A percentile compares a stretch with the other conserved stretches of the same genome.
These are phyloP conservation scores for Phytophthora pinifolia DNA, from an alignment of 352 stramenopile genomes.

Conservation along the genomic window DNA sequence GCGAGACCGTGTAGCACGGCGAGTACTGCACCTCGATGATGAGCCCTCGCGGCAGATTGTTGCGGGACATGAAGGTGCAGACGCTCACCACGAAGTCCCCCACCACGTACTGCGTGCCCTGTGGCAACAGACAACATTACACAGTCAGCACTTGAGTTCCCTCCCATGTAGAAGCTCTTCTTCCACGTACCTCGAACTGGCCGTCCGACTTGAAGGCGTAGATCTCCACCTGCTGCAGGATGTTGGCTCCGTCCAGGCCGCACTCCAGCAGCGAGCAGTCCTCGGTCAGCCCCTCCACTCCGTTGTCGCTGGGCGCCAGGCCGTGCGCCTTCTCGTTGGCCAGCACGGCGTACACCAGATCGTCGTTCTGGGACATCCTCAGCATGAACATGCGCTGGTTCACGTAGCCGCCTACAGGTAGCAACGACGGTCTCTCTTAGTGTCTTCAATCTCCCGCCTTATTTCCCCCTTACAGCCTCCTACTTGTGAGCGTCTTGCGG, in stretches of 20 bases:
- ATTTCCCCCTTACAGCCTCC: background rate
- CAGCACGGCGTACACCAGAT: constrained; percentile 82
- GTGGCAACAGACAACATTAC: constrained; percentile 2
- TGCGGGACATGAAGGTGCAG: constrained; percentile 87
- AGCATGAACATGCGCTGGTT: constrained; percentile 92
- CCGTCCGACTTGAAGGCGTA: constrained; percentile 88
- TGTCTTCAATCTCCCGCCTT: background rate
- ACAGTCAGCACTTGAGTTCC: background rate
- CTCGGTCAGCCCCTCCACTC: constrained; percentile 67
- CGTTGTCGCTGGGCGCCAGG: constrained; percentile 63
- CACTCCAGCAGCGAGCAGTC: constrained; percentile 84
- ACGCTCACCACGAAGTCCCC: constrained; percentile 86
- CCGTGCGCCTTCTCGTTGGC: constrained; percentile 76
- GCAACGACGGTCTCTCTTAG: constrained; percentile 1
- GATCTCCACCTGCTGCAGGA: constrained; percentile 88
- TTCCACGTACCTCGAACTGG: constrained; percentile 69
- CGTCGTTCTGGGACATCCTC: constrained; percentile 87
- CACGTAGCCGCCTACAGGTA: constrained; percentile 61
- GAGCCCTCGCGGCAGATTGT: constrained; percentile 76
- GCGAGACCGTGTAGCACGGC: constrained; percentile 74
- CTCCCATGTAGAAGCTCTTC: background rate
- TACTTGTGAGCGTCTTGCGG: constrained; percentile 75
- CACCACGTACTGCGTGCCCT: constrained; percentile 81
- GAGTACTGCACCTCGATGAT: constrained; percentile 86
- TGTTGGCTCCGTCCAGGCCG: constrained; percentile 80